Percentiles rank a stretch among this genome's conserved stretches.
Conservation (phyloP, 1,139 yeast species). For the Sugiyamaella neomexicana region DNA sequence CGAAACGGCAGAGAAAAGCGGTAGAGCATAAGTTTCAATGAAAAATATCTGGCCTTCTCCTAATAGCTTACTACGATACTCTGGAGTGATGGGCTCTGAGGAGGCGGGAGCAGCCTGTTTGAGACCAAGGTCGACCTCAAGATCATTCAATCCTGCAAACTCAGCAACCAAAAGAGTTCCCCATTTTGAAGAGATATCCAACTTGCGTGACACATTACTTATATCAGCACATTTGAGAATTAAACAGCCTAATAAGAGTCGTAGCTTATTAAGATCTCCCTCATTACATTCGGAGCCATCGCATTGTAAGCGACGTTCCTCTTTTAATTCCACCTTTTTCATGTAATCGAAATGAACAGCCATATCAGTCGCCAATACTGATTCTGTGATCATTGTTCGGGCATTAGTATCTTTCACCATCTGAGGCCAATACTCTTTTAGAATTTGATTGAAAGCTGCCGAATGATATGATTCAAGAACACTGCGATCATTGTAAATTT, state of each 20-base stretch:
- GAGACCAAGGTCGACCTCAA: slow-evolving; percentile 47
- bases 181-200: slow-evolving; percentile 80
- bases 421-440: slow-evolving; percentile 64
- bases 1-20: slow-evolving; percentile 65
- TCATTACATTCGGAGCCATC: neutral
- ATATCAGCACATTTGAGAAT: slow-evolving; percentile 92
- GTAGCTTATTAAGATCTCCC: slow-evolving; percentile 1
- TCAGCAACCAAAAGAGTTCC: slow-evolving; percentile 76
- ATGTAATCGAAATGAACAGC: slow-evolving; percentile 81
- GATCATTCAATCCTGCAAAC: slow-evolving; percentile 62
- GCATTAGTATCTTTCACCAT: slow-evolving; percentile 35
- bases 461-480: slow-evolving; percentile 84
- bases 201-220: slow-evolving; percentile 83
- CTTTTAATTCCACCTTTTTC: slow-evolving; percentile 37
- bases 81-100: slow-evolving; percentile 31
- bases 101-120: slow-evolving; percentile 21
- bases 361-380: slow-evolving; percentile 90
- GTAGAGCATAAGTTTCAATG: slow-evolving; percentile 76
- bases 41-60: slow-evolving; percentile 83
- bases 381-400: slow-evolving; percentile 33
- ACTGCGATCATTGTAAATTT: slow-evolving; percentile 61
- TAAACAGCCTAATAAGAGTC: slow-evolving; percentile 57
- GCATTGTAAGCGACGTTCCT: slow-evolving; percentile 9
- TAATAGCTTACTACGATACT: slow-evolving; percentile 37
- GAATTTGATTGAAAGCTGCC: slow-evolving; percentile 63